Percentiles rank a stretch among this genome's conserved stretches.
Evolutionary conservation across 305 asterid species (phyloP).

Genomic region (Fraxinus xanthoxyloides): DNA sequence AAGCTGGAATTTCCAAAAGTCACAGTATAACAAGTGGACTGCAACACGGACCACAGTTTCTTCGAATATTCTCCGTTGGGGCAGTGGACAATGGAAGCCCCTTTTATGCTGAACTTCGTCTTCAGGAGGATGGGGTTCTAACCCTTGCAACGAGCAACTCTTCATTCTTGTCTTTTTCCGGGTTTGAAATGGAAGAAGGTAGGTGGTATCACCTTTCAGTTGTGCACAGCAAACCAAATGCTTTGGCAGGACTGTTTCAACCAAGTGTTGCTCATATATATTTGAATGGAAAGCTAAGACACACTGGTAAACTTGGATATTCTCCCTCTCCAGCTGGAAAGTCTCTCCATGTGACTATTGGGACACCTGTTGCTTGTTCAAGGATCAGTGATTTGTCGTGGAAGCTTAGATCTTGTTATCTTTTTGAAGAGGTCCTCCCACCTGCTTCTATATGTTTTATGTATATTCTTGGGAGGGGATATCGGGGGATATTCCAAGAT

Average conservation of each 20-base stretch:
- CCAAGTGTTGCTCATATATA: constrained; percentile 94
- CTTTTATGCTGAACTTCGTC: constrained; percentile 80
- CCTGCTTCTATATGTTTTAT: constrained; percentile 96
- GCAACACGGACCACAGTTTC: constrained; percentile 54
- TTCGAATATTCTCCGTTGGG: constrained; percentile 87
- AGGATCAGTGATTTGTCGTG: constrained; percentile 84
- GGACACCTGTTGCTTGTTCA: constrained; percentile 79
- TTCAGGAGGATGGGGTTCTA: constrained; percentile 87
- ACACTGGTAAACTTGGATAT: constrained; percentile 96
- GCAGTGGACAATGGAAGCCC: constrained; percentile 69
- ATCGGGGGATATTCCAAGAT: constrained; percentile 96
- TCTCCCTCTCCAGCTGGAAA: constrained; percentile 96
- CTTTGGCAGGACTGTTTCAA: constrained; percentile 98
- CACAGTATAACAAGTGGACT: constrained; percentile 49
- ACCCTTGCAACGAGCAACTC: constrained; percentile 94
- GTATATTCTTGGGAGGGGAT: constrained; percentile 97
- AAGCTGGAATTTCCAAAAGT: constrained; percentile 51
- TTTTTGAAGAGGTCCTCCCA: constrained; percentile 95
- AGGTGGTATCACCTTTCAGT: constrained; percentile 99
- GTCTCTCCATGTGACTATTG: constrained; percentile 90
- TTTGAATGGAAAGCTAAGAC: constrained; percentile 87
- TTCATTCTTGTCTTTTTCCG: constrained; percentile 83
- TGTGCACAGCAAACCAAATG: constrained; percentile 99
- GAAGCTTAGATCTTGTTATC: constrained; percentile 95
- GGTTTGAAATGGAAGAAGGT: constrained; percentile 93